Evolutionary conservation across 768 basidiomycete species (phyloP), one percentile per base, ranked within the genome.

Genomic region (Boletus tomentosulus): DNA sequence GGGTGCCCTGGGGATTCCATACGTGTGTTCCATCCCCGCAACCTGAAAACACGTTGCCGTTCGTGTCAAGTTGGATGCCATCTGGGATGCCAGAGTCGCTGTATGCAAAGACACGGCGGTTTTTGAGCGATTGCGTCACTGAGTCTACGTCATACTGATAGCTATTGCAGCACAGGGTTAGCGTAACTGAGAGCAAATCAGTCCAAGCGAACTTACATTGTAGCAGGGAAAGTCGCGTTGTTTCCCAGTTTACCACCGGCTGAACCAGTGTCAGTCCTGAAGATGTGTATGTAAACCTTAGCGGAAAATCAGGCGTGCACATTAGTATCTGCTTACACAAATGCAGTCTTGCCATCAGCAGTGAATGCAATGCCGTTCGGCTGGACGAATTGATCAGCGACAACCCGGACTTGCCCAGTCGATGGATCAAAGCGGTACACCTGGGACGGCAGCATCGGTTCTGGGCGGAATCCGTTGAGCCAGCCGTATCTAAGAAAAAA

Each of bases 361-460:
- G 78, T 79, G 66, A 91, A 85, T 0, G 86, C 85, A 48, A 92
- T 79, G 1, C 89, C 91, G 62, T 92, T 92, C 42, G 78, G 79
- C 60, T 79, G 79, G 57, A 79, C 77, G 62, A 92, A 86, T n/a
- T 83, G 85, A 57, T 87, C 85, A 3, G 91, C 89, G 3, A 89
- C 86, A 15, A 86, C 84, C 6, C 81, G 79, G 6, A 92, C 79
- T 30, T 78, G 68, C 4, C 86, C 78, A 1, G 84, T 85, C 2
- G 74, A 73, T 31, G 52, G 39, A 35, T 48, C 46, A 55, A 89
- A 81, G 12, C 85, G 77, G 66, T 91, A 91, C 12, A 61, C 60
- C 22, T 61, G 60, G 3, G 41, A 42, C 35, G 61, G 15, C 6
- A 89, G 63, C 43, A 82, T 75, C 7, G 86, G 87, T 5, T 71